phyloP scores from a whole-genome alignment of 805 yeast genomes.

The Candida stauntonica region DNA sequence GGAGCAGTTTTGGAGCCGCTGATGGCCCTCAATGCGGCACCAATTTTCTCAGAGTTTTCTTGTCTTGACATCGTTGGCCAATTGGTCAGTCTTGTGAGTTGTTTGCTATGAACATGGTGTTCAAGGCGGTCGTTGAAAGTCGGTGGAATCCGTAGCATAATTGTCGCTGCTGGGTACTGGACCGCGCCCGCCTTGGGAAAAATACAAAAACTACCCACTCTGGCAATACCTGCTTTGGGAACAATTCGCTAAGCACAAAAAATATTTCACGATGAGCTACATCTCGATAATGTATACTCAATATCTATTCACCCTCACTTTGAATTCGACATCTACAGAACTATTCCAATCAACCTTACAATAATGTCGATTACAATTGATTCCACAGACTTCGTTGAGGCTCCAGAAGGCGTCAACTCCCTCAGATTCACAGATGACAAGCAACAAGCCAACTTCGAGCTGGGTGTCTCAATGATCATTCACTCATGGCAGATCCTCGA shows the following conservation, averaged over 20 bases:
- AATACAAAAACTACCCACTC: too few relatives aligned
- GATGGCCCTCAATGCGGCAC: conserved; percentile 61
- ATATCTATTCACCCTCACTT: not conserved
- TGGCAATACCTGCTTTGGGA: too few relatives aligned
- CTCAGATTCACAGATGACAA: conserved; percentile 50
- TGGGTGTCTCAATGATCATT: conserved; percentile 90
- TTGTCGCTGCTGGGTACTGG: too few relatives aligned
- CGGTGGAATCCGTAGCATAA: too few relatives aligned
- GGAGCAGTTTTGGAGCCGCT: conserved; percentile 35
- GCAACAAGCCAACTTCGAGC: conserved; percentile 82
- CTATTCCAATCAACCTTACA: not conserved
- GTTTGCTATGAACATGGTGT: too few relatives aligned
- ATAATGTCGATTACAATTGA: conserved; percentile 26
- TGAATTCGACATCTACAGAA: not conserved
- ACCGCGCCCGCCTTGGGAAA: too few relatives aligned
- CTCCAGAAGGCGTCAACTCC: conserved; percentile 35
- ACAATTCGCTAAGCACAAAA: too few relatives aligned
- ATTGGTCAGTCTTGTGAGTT: too few relatives aligned
- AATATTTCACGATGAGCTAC: not conserved
- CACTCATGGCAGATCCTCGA: conserved; percentile 84
- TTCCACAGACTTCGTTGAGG: conserved; percentile 51
- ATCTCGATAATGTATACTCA: not conserved
- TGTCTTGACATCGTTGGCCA: conserved; percentile 26
- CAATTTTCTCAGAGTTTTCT: conserved; percentile 52
- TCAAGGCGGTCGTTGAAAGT: too few relatives aligned